Conservation (phyloP, 345 rosid genomes). For the Kernera saxatilis region DNA sequence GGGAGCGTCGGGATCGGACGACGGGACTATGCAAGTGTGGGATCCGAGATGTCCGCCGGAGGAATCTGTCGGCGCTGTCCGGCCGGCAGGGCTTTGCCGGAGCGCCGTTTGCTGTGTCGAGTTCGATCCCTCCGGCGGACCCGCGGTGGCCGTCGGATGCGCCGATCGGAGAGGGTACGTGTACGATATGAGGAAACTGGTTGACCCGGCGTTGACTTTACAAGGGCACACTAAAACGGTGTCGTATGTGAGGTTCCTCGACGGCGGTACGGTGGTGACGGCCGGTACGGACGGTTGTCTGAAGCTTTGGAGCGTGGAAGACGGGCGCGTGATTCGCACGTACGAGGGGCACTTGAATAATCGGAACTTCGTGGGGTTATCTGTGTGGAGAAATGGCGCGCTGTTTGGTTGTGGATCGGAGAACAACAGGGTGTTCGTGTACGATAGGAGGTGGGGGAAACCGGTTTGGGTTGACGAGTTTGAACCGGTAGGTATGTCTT, state of each 20-base stretch:
- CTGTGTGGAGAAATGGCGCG: slow-evolving; percentile 72
- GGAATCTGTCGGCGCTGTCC: slow-evolving; percentile 36
- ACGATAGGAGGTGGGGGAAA: slow-evolving; percentile 74
- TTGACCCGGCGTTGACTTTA: slow-evolving; percentile 40
- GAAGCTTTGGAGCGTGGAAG: slow-evolving; percentile 54
- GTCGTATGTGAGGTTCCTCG: slow-evolving; percentile 58
- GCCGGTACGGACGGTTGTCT: slow-evolving; percentile 72
- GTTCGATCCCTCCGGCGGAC: slow-evolving; percentile 60
- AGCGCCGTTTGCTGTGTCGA: slow-evolving; percentile 73
- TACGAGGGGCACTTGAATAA: slow-evolving; percentile 71
- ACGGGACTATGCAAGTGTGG: slow-evolving; percentile 89
- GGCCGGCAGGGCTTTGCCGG: slow-evolving; percentile 36
- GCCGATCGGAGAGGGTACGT: slow-evolving; percentile 64
- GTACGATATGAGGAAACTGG: slow-evolving; percentile 59
- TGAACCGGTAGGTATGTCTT: slow-evolving; percentile 29
- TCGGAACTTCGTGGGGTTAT: slow-evolving; percentile 78
- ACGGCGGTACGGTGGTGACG: slow-evolving; percentile 37
- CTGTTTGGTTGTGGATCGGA: slow-evolving; percentile 85
- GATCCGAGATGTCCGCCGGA: slow-evolving; percentile 60
- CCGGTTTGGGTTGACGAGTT: slow-evolving; percentile 77
- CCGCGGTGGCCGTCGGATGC: slow-evolving; percentile 61
- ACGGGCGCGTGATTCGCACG: slow-evolving; percentile 40
- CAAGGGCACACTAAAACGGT: slow-evolving; percentile 70
- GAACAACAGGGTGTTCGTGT: slow-evolving; percentile 67
- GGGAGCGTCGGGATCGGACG: slow-evolving; percentile 90